phyloP scores from a whole-genome alignment of 306 rosid species.

The Acmispon strigosus region DNA sequence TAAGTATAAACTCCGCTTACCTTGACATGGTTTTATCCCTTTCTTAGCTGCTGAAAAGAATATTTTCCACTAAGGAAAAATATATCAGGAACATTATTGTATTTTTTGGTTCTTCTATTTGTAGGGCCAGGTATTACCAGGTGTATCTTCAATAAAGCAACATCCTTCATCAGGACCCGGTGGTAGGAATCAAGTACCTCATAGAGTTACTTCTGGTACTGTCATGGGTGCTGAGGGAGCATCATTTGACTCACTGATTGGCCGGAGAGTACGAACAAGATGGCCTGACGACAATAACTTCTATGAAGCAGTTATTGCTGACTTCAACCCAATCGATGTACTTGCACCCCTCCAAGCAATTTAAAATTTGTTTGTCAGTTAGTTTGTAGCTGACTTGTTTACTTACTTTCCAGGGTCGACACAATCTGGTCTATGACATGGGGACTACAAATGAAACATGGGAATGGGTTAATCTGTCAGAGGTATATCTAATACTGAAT shows the following conservation, averaged over 20 bases:
- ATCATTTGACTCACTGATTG: slow-evolving; percentile 50
- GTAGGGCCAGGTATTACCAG: slow-evolving; percentile 52
- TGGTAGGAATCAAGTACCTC: slow-evolving; percentile 65
- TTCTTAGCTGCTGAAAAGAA: not conserved
- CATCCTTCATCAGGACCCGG: slow-evolving; percentile 60
- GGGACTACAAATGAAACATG: slow-evolving; percentile 64
- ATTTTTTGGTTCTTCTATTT: not conserved
- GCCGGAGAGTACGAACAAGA: slow-evolving; percentile 79
- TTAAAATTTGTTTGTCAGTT: not conserved
- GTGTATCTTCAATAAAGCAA: slow-evolving; percentile 63
- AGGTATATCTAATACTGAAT: slow-evolving; percentile 46
- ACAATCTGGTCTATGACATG: slow-evolving; percentile 75
- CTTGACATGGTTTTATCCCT: not conserved
- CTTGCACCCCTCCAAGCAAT: slow-evolving; percentile 6
- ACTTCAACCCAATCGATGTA: slow-evolving; percentile 69
- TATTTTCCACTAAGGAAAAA: not conserved
- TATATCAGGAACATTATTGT: not conserved
- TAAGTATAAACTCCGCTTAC: slow-evolving; percentile 26
- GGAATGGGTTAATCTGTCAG: slow-evolving; percentile 92
- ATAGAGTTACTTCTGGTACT: slow-evolving; percentile 60
- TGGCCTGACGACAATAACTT: slow-evolving; percentile 97
- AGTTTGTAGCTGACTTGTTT: slow-evolving; percentile 14
- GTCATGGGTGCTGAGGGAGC: slow-evolving; percentile 49
- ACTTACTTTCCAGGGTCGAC: slow-evolving; percentile 61
- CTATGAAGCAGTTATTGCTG: slow-evolving; percentile 80